Conservation (phyloP, 2,329 filamentous ascomycete species). For the Laburnicola sp. region DNA sequence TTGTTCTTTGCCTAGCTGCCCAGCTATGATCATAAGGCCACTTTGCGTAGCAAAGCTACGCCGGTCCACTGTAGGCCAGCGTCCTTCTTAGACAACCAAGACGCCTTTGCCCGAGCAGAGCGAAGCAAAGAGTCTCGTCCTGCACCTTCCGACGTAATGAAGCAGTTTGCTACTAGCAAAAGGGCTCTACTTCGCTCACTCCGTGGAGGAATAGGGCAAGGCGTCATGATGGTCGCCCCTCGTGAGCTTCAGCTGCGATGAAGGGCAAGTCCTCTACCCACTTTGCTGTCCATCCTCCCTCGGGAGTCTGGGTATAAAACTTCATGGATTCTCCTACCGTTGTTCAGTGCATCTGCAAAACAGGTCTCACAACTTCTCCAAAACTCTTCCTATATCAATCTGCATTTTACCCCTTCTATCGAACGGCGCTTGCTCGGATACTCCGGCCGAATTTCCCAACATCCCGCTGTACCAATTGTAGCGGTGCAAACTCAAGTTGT, state of each 20-base stretch:
- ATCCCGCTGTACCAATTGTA: not conserved
- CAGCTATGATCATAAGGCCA: not conserved
- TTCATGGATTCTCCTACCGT: not conserved
- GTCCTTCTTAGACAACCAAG: not conserved
- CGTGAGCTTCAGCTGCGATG: not conserved
- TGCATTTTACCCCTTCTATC: no score
- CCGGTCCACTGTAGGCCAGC: not conserved
- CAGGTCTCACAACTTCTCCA: not conserved
- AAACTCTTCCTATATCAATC: not conserved
- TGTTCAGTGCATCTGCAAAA: not conserved
- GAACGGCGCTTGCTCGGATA: no score
- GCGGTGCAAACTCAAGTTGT: no score
- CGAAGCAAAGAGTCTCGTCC: conserved; percentile 4
- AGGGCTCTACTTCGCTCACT: conserved; percentile 1
- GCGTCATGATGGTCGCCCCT: not conserved
- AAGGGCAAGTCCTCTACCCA: not conserved
- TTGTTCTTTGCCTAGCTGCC: not conserved
- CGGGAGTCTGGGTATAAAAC: not conserved
- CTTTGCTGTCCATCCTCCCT: conserved; percentile 1
- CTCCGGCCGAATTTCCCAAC: not conserved
- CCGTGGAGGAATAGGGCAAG: conserved; percentile 7
- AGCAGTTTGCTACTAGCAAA: not conserved
- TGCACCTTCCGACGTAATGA: not conserved
- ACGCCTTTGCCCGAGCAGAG: not conserved
- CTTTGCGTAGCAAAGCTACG: not conserved